Evolutionary conservation across 805 yeast species (phyloP).

Genomic region (Lipomyces sp.): DNA sequence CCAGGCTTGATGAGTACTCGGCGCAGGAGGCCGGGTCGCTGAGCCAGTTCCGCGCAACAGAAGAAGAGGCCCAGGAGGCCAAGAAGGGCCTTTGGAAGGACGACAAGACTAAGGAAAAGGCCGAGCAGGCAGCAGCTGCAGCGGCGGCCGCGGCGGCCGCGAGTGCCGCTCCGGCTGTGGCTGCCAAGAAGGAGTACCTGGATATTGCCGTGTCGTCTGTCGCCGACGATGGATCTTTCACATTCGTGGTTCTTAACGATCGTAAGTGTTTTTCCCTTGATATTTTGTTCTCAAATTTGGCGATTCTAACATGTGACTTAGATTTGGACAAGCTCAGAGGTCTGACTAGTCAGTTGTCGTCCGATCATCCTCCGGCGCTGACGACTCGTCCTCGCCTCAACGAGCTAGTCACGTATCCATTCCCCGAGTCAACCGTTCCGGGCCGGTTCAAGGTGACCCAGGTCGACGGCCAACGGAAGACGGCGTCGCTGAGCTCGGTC

Average conservation of each 20-base stretch:
- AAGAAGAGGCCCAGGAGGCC: constrained; percentile 54
- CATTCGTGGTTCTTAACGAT: constrained; percentile 17
- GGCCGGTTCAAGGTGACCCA: constrained; percentile 22
- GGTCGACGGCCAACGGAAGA: constrained; percentile 10
- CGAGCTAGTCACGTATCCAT: constrained; percentile 17
- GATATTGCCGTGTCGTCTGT: constrained; percentile 39
- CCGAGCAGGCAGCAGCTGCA: constrained; percentile 25
- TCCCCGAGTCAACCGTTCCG: constrained; percentile 13
- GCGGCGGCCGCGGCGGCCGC: constrained; percentile 25
- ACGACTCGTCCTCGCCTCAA: constrained; percentile 15
- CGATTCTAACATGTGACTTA: not conserved
- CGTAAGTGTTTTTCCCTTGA: constrained; percentile 1
- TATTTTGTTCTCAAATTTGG: not conserved
- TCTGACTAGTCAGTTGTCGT: constrained; percentile 11
- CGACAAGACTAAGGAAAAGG: constrained; percentile 47
- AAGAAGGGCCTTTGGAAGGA: constrained; percentile 67
- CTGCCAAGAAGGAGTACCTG: constrained; percentile 34
- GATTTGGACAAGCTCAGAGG: constrained; percentile 7
- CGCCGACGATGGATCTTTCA: constrained; percentile 33
- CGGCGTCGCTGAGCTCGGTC: constrained; percentile 15
- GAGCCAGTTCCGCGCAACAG: constrained; percentile 56
- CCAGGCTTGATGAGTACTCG: constrained; percentile 62
- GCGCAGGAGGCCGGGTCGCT: constrained; percentile 54
- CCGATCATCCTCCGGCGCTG: constrained; percentile 2
- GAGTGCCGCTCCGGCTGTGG: constrained; percentile 25